Base-by-base conservation (phyloP, 1,284 basidiomycete genomes). In the Uromyces viciae-fabae region DNA sequence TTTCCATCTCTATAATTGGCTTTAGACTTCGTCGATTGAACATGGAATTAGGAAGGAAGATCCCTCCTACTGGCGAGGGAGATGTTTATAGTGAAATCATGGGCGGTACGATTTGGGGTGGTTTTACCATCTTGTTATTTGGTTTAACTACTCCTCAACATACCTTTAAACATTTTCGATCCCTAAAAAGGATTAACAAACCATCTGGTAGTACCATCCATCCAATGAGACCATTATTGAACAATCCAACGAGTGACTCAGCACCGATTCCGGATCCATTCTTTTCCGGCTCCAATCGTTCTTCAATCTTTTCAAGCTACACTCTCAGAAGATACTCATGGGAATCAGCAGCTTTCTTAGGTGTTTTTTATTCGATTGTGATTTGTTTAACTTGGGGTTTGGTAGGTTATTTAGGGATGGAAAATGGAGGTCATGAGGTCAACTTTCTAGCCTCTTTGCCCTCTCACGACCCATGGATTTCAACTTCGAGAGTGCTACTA, bases 381-480 rank as follows among this genome's bases (percentile, higher is more conserved):
- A 54, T 85, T 40, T 82, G 83, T 60, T 66, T 85, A n/a, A 83
- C 82, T 7, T 85, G 83, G 82, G 84, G 83, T 5, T 82, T 85
- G 36, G 83, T 85, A 38, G 84, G 84, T 5, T 82, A 84, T 28
- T 69, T 84, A 54, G 83, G 82, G 9, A 64, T 85, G 56, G 58
- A 74, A n/a, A 69, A 81, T 54, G 78, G 78, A 36, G 78, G 78
- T 17, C 74, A 81, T 33, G 69, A 81, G 62, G 82, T 83, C 40
- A 84, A 85, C 78, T 66, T 85, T n/a, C 82, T 85, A 36, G 72
- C 79, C 3, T 82, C 82, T 33, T 80, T 85, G 5, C 84, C 83
- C 0, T 76, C 82, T 4, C 76, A 81, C 0, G 84, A 85, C 74
- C 77, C 64, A 3, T 84, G 82, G 82, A 75, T 85, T 42, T 73